Evolutionary conservation across 1,139 yeast species (phyloP).

Genomic region (Kurtzmaniella quercitrusa): DNA sequence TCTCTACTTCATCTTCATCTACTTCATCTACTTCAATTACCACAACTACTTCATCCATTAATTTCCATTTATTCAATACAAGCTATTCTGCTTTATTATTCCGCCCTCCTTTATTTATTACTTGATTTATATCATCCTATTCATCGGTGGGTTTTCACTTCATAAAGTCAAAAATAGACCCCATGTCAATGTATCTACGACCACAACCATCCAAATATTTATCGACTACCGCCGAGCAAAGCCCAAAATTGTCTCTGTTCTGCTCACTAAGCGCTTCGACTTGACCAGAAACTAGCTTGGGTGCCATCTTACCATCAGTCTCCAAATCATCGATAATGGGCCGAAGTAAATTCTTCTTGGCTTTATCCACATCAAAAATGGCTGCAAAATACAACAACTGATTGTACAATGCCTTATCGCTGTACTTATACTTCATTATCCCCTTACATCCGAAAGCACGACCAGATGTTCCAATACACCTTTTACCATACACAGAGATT

Average conservation of each 20-base stretch:
- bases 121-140: too few species aligned
- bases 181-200: constrained; percentile 87
- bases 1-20: too few species aligned
- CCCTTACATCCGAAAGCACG: constrained; percentile 75
- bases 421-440: constrained; percentile 70
- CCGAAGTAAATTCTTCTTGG: constrained; percentile 52
- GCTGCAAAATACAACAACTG: constrained; percentile 79
- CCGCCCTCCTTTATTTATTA: too few species aligned
- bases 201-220: constrained; percentile 83
- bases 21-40: too few species aligned
- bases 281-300: constrained; percentile 51
- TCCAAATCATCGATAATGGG: constrained; percentile 36
- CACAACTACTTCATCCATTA: too few species aligned
- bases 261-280: constrained; percentile 76
- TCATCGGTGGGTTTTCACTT: constrained; percentile 2
- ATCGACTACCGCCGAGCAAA: constrained; percentile 58
- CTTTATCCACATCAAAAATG: constrained; percentile 79
- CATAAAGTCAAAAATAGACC: constrained; percentile 67
- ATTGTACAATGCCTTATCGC: constrained; percentile 78
- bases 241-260: constrained; percentile 60
- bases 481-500: constrained; percentile 81
- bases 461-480: constrained; percentile 70
- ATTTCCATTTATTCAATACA: too few species aligned
- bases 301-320: constrained; percentile 26
- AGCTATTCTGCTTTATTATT: too few species aligned